These are phyloP conservation scores for Symbiodinium pilosum DNA, from an alignment of 73 alveolate species.

Conservation along the genomic window DNA sequence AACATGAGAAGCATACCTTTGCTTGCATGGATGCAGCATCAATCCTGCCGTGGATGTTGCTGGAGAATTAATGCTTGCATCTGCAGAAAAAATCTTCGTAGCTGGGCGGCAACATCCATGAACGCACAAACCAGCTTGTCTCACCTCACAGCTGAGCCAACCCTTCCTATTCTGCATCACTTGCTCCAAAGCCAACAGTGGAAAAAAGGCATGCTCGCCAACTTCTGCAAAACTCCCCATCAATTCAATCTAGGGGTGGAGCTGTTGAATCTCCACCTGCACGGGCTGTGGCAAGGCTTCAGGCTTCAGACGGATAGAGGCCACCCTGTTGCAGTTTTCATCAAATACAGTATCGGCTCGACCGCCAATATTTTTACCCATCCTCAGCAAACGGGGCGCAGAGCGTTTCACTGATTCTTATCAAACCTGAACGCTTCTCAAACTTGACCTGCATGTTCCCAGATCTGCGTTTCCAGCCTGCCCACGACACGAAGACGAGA, in stretches of 20 bases:
- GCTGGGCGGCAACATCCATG: neutral
- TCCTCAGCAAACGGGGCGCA: too few relatives aligned
- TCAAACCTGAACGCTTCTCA: too few relatives aligned
- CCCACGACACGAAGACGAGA: neutral
- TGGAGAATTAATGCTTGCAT: too few relatives aligned
- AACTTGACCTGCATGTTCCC: too few relatives aligned
- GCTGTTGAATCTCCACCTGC: neutral
- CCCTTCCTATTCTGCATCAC: too few relatives aligned
- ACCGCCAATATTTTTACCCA: too few relatives aligned
- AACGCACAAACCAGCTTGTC: neutral
- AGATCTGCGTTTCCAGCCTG: neutral
- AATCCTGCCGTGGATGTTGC: too few relatives aligned
- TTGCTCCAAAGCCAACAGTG: too few relatives aligned
- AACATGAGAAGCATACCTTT: constrained; percentile 77
- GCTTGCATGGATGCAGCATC: neutral
- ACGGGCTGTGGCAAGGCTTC: neutral
- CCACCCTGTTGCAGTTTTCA: neutral
- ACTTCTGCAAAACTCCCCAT: too few relatives aligned
- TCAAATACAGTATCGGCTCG: neutral
- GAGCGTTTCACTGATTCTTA: too few relatives aligned
- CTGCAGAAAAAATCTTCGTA: neutral
- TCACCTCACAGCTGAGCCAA: neutral
- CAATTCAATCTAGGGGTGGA: neutral
- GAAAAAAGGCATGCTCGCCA: too few relatives aligned
- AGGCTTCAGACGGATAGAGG: neutral